These are phyloP conservation scores for Tolypocladium sp. DNA, from an alignment of 2,329 filamentous ascomycete species.

Conservation along the genomic window DNA sequence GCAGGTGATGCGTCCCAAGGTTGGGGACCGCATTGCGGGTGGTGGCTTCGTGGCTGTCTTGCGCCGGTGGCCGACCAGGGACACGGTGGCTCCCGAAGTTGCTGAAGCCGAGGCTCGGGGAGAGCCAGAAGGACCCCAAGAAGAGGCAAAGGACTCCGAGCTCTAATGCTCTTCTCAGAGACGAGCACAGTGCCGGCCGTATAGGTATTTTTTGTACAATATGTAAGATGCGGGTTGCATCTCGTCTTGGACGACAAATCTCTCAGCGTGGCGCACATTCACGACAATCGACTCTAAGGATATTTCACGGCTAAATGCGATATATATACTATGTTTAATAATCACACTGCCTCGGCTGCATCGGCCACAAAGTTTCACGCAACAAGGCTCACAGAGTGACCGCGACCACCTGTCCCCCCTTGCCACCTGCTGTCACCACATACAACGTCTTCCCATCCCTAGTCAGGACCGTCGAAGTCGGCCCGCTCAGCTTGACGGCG, in stretches of 20 bases:
- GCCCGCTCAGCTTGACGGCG: background rate
- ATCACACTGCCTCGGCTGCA: background rate
- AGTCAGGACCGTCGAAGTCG: slow-evolving; percentile 7
- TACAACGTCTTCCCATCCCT: slow-evolving; percentile 9
- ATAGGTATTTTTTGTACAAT: background rate
- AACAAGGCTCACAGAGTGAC: background rate
- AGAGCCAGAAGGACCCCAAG: background rate
- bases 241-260: background rate
- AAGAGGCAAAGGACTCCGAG: background rate
- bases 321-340: background rate
- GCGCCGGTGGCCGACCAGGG: slow-evolving; percentile 19
- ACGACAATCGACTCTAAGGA: background rate
- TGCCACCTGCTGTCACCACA: slow-evolving; percentile 6
- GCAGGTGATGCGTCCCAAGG: slow-evolving; percentile 31
- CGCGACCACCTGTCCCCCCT: slow-evolving; percentile 6
- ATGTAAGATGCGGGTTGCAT: background rate
- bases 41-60: slow-evolving; percentile 31
- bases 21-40: slow-evolving; percentile 28
- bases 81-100: background rate
- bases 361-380: background rate
- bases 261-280: background rate
- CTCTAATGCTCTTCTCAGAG: background rate
- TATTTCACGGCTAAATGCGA: background rate
- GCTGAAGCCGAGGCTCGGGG: background rate
- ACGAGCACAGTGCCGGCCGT: background rate